Percentiles rank a stretch among this genome's conserved stretches.
Conservation (phyloP, 768 basidiomycete species). For the Suillus occidentalis region DNA sequence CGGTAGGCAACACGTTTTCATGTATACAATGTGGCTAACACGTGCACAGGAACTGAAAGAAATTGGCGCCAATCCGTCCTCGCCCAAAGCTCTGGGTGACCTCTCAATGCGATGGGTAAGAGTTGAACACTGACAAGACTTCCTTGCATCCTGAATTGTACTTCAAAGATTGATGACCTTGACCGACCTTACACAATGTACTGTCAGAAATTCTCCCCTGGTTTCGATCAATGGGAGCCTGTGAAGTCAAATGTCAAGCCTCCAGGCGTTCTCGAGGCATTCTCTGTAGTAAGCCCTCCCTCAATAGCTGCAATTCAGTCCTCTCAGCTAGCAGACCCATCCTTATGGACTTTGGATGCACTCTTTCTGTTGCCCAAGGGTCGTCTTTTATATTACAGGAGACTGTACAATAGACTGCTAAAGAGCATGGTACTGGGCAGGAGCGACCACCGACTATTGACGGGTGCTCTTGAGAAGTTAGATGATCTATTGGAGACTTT, state of each 20-base stretch:
- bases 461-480: constrained; percentile 78
- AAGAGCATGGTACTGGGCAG: constrained; percentile 84
- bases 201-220: constrained; percentile 64
- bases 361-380: constrained; percentile 85
- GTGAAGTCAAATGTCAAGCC: constrained; percentile 77
- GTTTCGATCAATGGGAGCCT: constrained; percentile 84
- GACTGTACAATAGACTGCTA: constrained; percentile 80
- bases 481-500: constrained; percentile 69
- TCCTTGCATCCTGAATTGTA: constrained; percentile 8
- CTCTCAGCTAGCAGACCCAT: constrained; percentile 34
- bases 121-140: constrained; percentile 14
- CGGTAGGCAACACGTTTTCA: constrained; percentile 40
- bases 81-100: constrained; percentile 92
- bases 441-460: constrained; percentile 81
- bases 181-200: constrained; percentile 85
- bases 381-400: constrained; percentile 89
- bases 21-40: constrained; percentile 13
- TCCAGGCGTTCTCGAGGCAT: constrained; percentile 59
- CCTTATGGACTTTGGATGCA: constrained; percentile 80
- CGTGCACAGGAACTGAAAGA: constrained; percentile 82
- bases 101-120: constrained; percentile 96
- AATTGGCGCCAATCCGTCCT: constrained; percentile 90
- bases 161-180: constrained; percentile 82
- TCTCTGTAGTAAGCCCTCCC: constrained; percentile 67
- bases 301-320: constrained; percentile 41